phyloP scores from a whole-genome alignment of 2,329 filamentous ascomycete species.

The Thelonectria discophora region DNA sequence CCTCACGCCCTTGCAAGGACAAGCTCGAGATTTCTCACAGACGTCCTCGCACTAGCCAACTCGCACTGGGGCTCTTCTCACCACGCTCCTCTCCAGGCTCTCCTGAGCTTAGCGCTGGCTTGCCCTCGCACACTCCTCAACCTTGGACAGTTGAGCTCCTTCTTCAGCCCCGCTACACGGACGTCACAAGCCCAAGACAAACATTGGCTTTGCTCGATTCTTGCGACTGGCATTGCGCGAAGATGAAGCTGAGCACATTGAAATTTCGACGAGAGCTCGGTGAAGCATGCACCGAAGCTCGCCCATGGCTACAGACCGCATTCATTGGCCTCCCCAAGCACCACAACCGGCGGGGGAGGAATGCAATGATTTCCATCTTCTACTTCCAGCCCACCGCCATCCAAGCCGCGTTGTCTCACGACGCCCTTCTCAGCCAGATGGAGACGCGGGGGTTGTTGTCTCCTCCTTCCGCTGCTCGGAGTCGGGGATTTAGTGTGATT shows the following conservation, averaged over 20 bases:
- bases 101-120: constrained; percentile 11
- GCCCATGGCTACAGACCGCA: constrained; percentile 13
- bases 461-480: neutral
- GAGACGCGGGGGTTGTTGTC: neutral
- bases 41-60: neutral
- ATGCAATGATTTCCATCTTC: neutral
- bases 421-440: neutral
- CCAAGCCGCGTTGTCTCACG: constrained; percentile 1
- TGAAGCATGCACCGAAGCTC: neutral
- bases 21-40: too few relatives aligned
- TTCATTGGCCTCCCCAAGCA: neutral
- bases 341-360: constrained; percentile 2
- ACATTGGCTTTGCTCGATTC: neutral
- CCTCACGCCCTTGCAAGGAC: too few relatives aligned
- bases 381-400: too few relatives aligned
- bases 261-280: constrained; percentile 1
- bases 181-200: constrained; percentile 10
- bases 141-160: neutral
- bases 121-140: neutral
- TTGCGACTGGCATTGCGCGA: constrained; percentile 15
- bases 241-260: constrained; percentile 17
- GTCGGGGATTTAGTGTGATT: neutral
- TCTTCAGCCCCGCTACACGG: constrained; percentile 15
- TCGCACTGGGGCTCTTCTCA: constrained; percentile 14
- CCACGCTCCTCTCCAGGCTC: neutral